These are phyloP conservation scores for Melastoma malabathricum DNA, from an alignment of 345 rosid species.

Conservation along the genomic window DNA sequence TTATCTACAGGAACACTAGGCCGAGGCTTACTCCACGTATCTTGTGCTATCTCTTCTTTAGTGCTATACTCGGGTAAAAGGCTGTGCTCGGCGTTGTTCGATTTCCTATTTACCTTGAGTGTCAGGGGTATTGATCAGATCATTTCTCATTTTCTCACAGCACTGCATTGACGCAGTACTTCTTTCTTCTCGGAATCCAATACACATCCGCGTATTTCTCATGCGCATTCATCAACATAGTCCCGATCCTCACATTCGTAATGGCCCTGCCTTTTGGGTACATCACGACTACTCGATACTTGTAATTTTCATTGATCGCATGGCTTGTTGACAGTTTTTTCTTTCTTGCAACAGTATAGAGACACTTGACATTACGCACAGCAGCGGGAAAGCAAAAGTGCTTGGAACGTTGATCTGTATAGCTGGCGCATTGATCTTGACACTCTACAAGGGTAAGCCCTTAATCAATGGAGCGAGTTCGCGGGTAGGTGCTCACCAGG, in stretches of 20 bases:
- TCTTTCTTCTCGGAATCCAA: constrained; percentile 55
- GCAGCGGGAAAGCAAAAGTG: constrained; percentile 41
- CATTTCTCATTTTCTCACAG: constrained; percentile 16
- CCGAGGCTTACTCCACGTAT: constrained; percentile 36
- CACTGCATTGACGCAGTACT: constrained; percentile 53
- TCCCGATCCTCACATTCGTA: constrained; percentile 52
- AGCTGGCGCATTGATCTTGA: constrained; percentile 39
- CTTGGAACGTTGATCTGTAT: constrained; percentile 40
- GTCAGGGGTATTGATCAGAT: no score
- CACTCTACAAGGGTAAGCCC: constrained; percentile 38
- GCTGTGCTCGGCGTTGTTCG: no score
- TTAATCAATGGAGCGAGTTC: constrained; percentile 12
- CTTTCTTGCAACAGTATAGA: constrained; percentile 23
- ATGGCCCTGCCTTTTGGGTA: constrained; percentile 56
- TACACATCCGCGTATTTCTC: constrained; percentile 60
- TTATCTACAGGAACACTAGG: constrained; percentile 42
- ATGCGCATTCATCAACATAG: constrained; percentile 44
- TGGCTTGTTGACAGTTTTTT: no score
- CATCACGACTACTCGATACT: not conserved
- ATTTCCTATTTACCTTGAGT: no score
- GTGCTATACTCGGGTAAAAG: constrained; percentile 56
- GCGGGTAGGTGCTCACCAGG: not conserved
- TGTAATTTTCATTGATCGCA: not conserved
- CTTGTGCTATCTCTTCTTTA: constrained; percentile 41
- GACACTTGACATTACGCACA: constrained; percentile 27